Evolutionary conservation across 768 basidiomycete species (phyloP).

Genomic region (Hemileccinum rubropunctum): DNA sequence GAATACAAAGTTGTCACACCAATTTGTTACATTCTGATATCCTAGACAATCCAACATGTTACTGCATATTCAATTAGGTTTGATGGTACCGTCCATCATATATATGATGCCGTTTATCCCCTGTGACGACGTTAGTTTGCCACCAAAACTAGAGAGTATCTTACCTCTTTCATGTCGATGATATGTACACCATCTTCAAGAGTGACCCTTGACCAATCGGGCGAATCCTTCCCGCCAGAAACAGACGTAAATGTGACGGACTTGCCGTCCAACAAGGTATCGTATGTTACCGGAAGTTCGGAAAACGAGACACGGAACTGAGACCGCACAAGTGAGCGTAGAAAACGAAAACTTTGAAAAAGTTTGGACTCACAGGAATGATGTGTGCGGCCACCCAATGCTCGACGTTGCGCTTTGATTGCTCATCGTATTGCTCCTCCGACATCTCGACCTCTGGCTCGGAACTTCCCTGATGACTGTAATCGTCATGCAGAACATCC

Average conservation of each 20-base stretch:
- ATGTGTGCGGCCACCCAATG: constrained; percentile 83
- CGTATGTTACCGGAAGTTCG: constrained; percentile 37
- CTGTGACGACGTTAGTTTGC: constrained; percentile 20
- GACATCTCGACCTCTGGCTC: constrained; percentile 54
- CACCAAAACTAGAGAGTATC: constrained; percentile 3
- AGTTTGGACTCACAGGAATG: constrained; percentile 62
- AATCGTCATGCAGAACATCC: background rate
- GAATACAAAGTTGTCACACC: too few relatives aligned
- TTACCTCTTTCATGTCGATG: constrained; percentile 59
- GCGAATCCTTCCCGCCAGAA: constrained; percentile 30
- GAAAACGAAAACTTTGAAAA: background rate
- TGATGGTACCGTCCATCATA: constrained; percentile 40
- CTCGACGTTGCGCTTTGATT: constrained; percentile 65
- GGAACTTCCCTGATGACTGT: constrained; percentile 59
- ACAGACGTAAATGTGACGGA: constrained; percentile 52
- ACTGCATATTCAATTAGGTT: constrained; percentile 9
- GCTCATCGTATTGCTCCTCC: constrained; percentile 62
- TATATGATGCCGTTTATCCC: constrained; percentile 44
- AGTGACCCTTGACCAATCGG: constrained; percentile 58
- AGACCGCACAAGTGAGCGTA: background rate
- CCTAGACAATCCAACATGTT: too few relatives aligned
- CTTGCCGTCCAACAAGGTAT: constrained; percentile 59
- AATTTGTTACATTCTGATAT: too few relatives aligned
- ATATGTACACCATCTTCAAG: constrained; percentile 58
- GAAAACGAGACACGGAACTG: constrained; percentile 48